Conservation (phyloP, 306 rosid genomes). For the Casuarina cunninghamiana region DNA sequence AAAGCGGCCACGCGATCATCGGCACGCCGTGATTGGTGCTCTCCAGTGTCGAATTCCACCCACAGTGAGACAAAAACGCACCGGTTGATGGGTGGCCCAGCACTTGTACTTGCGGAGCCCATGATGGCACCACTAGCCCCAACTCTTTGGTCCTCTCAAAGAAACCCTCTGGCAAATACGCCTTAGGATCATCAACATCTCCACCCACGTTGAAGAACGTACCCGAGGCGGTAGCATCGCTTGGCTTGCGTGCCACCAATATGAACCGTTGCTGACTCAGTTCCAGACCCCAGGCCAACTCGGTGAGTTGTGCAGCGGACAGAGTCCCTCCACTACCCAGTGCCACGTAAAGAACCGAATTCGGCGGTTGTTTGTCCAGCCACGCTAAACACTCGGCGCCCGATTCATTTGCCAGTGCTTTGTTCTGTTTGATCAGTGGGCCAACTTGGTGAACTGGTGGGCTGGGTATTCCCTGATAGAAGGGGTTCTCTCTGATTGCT, state of each 20-base stretch:
- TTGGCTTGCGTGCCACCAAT: conserved; percentile 35
- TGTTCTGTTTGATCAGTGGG: conserved; percentile 38
- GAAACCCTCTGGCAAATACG: conserved; percentile 46
- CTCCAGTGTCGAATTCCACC: conserved; percentile 61
- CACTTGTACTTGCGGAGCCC: conserved; percentile 42
- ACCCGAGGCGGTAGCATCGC: neutral
- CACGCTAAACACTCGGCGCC: conserved; percentile 29
- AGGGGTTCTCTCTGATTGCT: conserved; percentile 40
- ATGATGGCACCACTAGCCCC: conserved; percentile 35
- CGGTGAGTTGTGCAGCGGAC: conserved; percentile 22
- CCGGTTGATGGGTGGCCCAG: conserved; percentile 38
- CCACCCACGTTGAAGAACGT: conserved; percentile 33
- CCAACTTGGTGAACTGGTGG: conserved; percentile 38
- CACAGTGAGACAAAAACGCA: conserved; percentile 50
- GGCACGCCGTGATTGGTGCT: conserved; percentile 47
- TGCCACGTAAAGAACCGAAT: conserved; percentile 38
- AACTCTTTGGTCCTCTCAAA: conserved; percentile 27
- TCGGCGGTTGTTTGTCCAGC: conserved; percentile 41
- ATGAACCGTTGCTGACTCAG: conserved; percentile 42
- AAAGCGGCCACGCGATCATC: conserved; percentile 53
- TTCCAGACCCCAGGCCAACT: conserved; percentile 51
- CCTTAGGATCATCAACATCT: conserved; percentile 1
- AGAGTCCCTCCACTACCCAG: conserved; percentile 47
- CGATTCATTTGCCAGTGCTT: neutral
- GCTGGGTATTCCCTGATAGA: conserved; percentile 21